A percentile compares a stretch with the other conserved stretches of the same genome.
Conservation (phyloP, 2,329 filamentous ascomycete species). For the Tolypocladium capitatum region DNA sequence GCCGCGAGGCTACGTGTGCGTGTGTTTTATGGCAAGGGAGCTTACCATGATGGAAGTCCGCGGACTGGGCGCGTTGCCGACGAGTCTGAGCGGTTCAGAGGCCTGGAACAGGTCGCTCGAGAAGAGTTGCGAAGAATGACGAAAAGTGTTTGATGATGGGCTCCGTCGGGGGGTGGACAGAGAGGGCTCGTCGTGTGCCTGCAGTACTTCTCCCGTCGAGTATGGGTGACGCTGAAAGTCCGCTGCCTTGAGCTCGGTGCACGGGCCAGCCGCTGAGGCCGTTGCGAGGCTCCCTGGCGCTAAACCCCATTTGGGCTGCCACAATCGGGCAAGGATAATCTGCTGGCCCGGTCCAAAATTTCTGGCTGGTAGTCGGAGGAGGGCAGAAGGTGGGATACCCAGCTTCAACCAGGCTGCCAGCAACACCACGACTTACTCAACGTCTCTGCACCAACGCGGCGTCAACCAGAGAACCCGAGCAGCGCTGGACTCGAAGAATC, state of each 20-base stretch:
- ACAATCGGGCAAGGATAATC: slow-evolving; percentile 24
- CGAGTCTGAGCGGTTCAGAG: neutral
- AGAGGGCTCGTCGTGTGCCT: slow-evolving; percentile 2
- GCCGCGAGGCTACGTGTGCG: slow-evolving; percentile 7
- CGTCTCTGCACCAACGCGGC: slow-evolving; percentile 16
- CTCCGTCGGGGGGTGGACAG: neutral
- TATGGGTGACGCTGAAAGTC: no score
- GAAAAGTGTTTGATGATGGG: neutral
- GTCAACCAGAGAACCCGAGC: slow-evolving; percentile 15
- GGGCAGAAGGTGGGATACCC: slow-evolving; percentile 29
- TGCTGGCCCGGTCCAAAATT: slow-evolving; percentile 26
- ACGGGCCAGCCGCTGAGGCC: slow-evolving; percentile 10
- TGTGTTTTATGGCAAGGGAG: slow-evolving; percentile 4
- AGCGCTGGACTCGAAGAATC: slow-evolving; percentile 19
- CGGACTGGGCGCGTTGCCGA: slow-evolving; percentile 10
- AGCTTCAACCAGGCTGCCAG: slow-evolving; percentile 15
- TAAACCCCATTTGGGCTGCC: slow-evolving; percentile 11
- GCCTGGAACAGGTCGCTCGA: neutral
- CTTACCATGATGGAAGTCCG: slow-evolving; percentile 29
- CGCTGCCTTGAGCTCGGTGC: slow-evolving; percentile 27
- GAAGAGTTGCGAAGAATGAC: neutral
- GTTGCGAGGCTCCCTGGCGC: slow-evolving; percentile 8
- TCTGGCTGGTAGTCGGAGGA: slow-evolving; percentile 20
- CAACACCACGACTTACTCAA: slow-evolving; percentile 14
- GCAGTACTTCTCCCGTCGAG: no score